Base-by-base conservation (phyloP, 2,329 filamentous ascomycete species). In the Biscogniauxia sp. region DNA sequence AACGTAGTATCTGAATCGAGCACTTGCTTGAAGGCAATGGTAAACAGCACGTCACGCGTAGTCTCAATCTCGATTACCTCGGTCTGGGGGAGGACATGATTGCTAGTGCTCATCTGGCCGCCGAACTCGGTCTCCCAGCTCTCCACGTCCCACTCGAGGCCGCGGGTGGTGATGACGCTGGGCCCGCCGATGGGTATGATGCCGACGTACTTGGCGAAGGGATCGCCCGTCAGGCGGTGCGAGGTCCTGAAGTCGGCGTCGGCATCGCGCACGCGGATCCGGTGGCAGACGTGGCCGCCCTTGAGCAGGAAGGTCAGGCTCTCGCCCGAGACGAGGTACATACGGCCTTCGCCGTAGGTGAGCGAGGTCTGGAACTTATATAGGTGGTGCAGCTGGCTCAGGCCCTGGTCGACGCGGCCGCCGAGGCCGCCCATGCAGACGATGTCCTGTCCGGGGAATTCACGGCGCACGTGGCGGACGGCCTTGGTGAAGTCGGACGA, bases 401-500 rank as follows among this genome's bases (percentile, higher is more conserved):
- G 83, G 1, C 90, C 94, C 74, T 99, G 95, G 75, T 99, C 95
- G 17, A 98, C 90, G 28, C 95, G 88, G 6, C 95, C 95, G 51
- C 92, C 92, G 0, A 98, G 83, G 1, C 93, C 92, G 50, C 94
- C 93, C 6, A 97, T 78, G 45, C 91, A 87, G 13, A 97, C 81
- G n/a, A 97, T 87, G 70, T 94, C 84, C 17, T 50, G 65, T 17
- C 64, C 59, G 5, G 68, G 65, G 9, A 62, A 58, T 20, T 61
- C 57, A 9, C 19, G 57, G 6, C 67, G 72, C 20, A 69, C 65
- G 20, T 67, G 64, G n/a, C 49, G 63, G 20, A 90, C 84, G 69
- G 87, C 91, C 79, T 99, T 99, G 68, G 85, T 88, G 69, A 98
- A 97, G 75, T 99, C 95, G 26, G 95, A 97, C 20, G 88, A 90